Evolutionary conservation across 176 grass and related monocot genomes (phyloP).

Genomic region (Otatea glauca): DNA sequence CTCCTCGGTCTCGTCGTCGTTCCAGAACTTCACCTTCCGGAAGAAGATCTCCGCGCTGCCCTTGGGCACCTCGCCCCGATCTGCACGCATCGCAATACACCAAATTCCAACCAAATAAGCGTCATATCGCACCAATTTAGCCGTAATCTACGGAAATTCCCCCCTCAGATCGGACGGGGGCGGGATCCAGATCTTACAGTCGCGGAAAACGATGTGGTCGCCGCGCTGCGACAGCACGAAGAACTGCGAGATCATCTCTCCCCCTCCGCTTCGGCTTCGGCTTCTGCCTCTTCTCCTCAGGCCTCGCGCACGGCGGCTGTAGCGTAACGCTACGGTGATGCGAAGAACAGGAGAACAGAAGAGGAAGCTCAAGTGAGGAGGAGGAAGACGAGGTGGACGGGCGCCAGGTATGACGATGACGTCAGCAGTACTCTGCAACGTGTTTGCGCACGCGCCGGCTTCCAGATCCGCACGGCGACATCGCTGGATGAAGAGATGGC

Average conservation of each 20-base stretch:
- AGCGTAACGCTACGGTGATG: conserved; percentile 1
- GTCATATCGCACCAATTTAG: not conserved
- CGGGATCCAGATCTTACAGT: conserved; percentile 74
- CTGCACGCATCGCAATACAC: conserved; percentile 33
- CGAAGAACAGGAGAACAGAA: conserved; percentile 14
- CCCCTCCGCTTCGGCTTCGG: not conserved
- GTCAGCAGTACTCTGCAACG: conserved; percentile 4
- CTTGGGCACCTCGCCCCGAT: conserved; percentile 96
- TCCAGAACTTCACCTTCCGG: conserved; percentile 99
- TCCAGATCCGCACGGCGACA: not conserved
- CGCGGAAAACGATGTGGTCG: conserved; percentile 99
- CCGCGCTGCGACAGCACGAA: conserved; percentile 98
- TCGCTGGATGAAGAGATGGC: not conserved
- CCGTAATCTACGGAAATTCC: not conserved
- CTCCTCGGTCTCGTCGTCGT: conserved; percentile 95
- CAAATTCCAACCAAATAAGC: conserved; percentile 14
- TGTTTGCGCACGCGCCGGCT: not conserved
- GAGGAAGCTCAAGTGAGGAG: conserved; percentile 4
- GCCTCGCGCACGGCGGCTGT: not conserved
- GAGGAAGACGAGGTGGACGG: not conserved
- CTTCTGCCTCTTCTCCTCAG: not conserved
- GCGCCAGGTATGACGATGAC: not conserved
- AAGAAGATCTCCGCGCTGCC: conserved; percentile 99
- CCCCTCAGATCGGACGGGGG: not conserved
- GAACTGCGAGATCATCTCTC: conserved; percentile 95